phyloP scores from a whole-genome alignment of 306 rosid genomes.

The Canavalia gladiata region DNA sequence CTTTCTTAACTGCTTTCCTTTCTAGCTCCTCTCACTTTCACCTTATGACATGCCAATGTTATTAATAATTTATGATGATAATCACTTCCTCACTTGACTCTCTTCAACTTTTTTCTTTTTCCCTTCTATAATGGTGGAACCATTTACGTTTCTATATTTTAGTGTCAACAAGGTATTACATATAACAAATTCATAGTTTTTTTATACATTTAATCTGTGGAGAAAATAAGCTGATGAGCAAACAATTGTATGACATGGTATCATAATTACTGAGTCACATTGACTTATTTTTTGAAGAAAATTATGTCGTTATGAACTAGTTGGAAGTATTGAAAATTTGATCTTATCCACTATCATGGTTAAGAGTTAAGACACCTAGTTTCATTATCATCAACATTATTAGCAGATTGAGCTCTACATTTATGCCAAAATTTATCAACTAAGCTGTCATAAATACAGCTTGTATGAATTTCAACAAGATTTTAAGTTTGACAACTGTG shows the following conservation, averaged over 20 bases:
- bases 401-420: slow-evolving; percentile 10
- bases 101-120: too few species aligned
- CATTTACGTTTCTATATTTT: too few species aligned
- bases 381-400: neutral
- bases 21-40: too few species aligned
- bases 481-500: neutral
- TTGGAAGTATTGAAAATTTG: neutral
- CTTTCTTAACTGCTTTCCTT: too few species aligned
- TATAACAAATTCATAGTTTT: too few species aligned
- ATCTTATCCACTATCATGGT: neutral
- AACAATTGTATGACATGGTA: neutral
- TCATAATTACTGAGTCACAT: neutral
- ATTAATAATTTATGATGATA: too few species aligned
- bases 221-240: neutral
- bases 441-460: neutral
- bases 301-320: neutral
- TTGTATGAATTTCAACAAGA: slow-evolving; percentile 23
- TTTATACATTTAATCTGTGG: neutral
- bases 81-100: too few species aligned
- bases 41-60: too few species aligned
- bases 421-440: neutral
- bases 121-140: too few species aligned
- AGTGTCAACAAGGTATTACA: too few species aligned
- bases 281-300: neutral
- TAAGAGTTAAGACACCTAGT: neutral